Conservation (phyloP, 1,139 yeast species). For the Groenewaldozyma auringiensis region DNA sequence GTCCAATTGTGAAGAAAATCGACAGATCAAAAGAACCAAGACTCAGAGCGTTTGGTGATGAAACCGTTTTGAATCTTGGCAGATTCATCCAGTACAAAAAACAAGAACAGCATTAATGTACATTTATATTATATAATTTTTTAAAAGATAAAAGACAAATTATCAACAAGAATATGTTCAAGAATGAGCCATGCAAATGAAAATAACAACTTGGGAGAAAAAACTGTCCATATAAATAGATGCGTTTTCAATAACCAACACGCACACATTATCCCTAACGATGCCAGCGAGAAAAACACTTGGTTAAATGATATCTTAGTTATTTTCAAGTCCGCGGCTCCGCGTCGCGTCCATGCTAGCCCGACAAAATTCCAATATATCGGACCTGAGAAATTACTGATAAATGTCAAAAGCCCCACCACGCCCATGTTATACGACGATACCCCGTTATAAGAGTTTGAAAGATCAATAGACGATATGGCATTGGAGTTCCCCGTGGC, state of each 20-base stretch:
- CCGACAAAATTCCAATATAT: slow-evolving; percentile 70
- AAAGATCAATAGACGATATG: slow-evolving; percentile 78
- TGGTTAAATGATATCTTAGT: slow-evolving; percentile 27
- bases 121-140: slow-evolving; percentile 7
- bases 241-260: slow-evolving; percentile 75
- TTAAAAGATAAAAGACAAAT: slow-evolving; percentile 6
- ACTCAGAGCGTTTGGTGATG: slow-evolving; percentile 61
- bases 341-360: slow-evolving; percentile 20
- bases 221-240: slow-evolving; percentile 93
- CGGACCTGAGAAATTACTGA: slow-evolving; percentile 80
- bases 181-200: slow-evolving; percentile 60
- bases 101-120: slow-evolving; percentile 27
- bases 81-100: slow-evolving; percentile 73
- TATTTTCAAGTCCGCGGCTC: slow-evolving; percentile 22
- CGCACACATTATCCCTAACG: slow-evolving; percentile 50
- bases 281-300: slow-evolving; percentile 54
- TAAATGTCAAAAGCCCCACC: slow-evolving; percentile 73
- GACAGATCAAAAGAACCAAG: slow-evolving; percentile 57
- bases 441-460: slow-evolving; percentile 89
- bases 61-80: slow-evolving; percentile 56
- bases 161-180: slow-evolving; percentile 26
- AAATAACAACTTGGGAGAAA: slow-evolving; percentile 83
- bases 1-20: slow-evolving; percentile 49
- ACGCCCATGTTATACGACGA: slow-evolving; percentile 55
- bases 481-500: slow-evolving; percentile 90